These are phyloP conservation scores for Cladosporium sp. DNA, from an alignment of 2,329 filamentous ascomycete species.

Conservation along the genomic window DNA sequence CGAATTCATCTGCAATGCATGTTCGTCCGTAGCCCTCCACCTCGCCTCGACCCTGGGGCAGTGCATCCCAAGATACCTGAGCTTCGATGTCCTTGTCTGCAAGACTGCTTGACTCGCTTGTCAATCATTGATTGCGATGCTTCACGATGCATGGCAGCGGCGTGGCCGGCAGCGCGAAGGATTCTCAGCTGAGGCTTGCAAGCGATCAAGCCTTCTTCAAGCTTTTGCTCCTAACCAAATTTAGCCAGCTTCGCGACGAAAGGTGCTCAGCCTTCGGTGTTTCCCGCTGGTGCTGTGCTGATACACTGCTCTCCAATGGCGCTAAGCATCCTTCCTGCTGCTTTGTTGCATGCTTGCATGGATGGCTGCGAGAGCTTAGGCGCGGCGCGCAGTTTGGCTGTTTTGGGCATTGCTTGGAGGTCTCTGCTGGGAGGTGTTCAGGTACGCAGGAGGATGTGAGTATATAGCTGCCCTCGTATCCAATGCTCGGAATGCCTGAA, in stretches of 20 bases:
- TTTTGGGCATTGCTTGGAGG: constrained; percentile 1
- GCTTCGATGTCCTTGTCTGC: background rate
- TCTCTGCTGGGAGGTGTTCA: background rate
- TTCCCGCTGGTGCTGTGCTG: background rate
- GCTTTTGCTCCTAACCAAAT: background rate
- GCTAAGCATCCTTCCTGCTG: background rate
- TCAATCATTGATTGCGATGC: background rate
- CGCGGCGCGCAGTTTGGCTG: background rate
- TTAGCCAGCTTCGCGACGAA: background rate
- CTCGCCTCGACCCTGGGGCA: background rate
- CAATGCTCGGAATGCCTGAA: background rate
- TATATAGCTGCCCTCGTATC: constrained; percentile 1
- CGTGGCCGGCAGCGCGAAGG: background rate
- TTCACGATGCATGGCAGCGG: background rate
- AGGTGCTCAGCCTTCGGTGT: background rate
- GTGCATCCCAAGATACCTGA: background rate
- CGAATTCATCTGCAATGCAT: background rate
- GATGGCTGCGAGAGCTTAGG: background rate
- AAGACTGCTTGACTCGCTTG: background rate
- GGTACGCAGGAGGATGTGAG: background rate
- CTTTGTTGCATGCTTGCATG: background rate
- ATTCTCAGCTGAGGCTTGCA: background rate
- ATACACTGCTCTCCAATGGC: background rate
- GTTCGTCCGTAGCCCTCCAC: background rate
- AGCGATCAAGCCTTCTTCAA: background rate